These are phyloP conservation scores for Mycena sanguinolenta DNA, from an alignment of 768 basidiomycete genomes.

Conservation along the genomic window DNA sequence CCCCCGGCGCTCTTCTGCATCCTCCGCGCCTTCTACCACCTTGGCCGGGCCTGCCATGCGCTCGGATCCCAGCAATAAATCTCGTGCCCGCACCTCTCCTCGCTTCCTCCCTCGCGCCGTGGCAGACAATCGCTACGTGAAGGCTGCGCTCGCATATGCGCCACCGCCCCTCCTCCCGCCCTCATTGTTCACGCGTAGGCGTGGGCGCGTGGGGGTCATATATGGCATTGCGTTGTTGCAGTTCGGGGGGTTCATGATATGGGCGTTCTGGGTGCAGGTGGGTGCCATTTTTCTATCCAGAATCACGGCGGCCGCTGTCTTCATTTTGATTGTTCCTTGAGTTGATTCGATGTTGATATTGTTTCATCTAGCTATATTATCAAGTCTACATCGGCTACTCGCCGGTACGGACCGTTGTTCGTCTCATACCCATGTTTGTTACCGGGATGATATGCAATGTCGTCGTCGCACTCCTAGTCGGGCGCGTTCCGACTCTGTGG, in stretches of 20 bases:
- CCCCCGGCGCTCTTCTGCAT: constrained; percentile 15
- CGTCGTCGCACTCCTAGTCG: constrained; percentile 62
- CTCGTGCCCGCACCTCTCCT: background rate
- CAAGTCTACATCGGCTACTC: constrained; percentile 62
- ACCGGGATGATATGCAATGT: constrained; percentile 65
- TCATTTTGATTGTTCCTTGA: too few species aligned
- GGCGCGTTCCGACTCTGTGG: constrained; percentile 57
- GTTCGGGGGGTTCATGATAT: constrained; percentile 60
- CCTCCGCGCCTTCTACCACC: constrained; percentile 3
- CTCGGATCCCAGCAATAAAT: background rate
- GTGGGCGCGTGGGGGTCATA: constrained; percentile 63
- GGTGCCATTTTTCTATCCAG: background rate
- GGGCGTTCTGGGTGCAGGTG: constrained; percentile 45
- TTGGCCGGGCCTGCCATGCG: background rate
- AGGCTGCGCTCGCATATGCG: background rate
- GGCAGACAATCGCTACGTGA: background rate
- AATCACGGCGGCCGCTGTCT: too few species aligned
- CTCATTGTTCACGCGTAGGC: constrained; percentile 62
- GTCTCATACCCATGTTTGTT: constrained; percentile 69
- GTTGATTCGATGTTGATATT: background rate
- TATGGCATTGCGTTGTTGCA: constrained; percentile 63
- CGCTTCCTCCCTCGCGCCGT: background rate
- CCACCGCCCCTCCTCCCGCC: constrained; percentile 67
- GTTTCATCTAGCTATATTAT: constrained; percentile 64
- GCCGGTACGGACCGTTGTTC: constrained; percentile 66